A percentile compares a stretch with the other conserved stretches of the same genome.
These are phyloP conservation scores for Salvia sclarea DNA, from an alignment of 305 asterid species.

Conservation along the genomic window DNA sequence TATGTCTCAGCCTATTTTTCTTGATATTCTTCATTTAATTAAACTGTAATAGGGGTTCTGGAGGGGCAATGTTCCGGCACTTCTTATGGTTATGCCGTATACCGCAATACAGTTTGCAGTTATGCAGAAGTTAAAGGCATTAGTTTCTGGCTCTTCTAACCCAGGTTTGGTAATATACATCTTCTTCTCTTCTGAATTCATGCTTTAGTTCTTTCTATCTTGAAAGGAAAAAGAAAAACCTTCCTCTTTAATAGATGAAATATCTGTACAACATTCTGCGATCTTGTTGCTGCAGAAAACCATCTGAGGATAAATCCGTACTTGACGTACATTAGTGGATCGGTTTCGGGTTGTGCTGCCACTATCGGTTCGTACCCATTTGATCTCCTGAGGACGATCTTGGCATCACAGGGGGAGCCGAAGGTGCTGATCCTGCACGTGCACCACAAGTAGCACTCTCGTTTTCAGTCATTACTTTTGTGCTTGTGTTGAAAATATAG, in stretches of 20 bases:
- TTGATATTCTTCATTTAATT: background rate
- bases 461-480: background rate
- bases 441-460: background rate
- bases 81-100: constrained; percentile 93
- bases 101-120: constrained; percentile 88
- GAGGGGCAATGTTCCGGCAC: constrained; percentile 96
- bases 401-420: constrained; percentile 97
- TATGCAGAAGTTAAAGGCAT: constrained; percentile 67
- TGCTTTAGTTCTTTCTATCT: no score
- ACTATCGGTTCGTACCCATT: constrained; percentile 93
- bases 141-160: constrained; percentile 81
- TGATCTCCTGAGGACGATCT: constrained; percentile 85
- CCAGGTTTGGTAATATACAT: constrained; percentile 51
- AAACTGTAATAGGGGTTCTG: constrained; percentile 69
- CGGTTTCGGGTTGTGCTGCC: constrained; percentile 91
- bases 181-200: background rate
- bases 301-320: constrained; percentile 70
- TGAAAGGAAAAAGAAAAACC: no score
- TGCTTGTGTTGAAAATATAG: background rate
- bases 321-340: constrained; percentile 78
- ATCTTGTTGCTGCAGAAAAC: constrained; percentile 56
- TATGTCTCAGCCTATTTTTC: background rate
- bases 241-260: background rate
- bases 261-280: background rate
- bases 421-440: constrained; percentile 49